Evolutionary conservation across 208 protist genomes (phyloP).

Genomic region (Acanthamoeba quina): DNA sequence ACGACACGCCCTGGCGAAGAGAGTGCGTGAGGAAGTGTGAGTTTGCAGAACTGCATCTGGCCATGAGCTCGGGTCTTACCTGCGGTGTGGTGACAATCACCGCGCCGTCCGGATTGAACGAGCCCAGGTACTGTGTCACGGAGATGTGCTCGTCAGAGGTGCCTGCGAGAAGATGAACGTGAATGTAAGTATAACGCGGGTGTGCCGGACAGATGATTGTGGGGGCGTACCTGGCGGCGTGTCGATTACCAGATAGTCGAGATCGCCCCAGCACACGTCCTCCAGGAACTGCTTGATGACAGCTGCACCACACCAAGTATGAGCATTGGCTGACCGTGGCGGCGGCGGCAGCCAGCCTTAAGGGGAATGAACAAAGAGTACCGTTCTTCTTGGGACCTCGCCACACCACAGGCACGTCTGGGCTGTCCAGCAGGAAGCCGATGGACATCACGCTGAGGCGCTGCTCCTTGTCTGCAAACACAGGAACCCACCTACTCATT

Average conservation of each 20-base stretch:
- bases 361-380: not conserved
- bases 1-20: not conserved
- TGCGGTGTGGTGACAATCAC: slow-evolving; percentile 96
- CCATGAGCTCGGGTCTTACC: not conserved
- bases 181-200: not conserved
- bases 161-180: slow-evolving; percentile 85
- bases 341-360: too few relatives aligned
- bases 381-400: slow-evolving; percentile 96
- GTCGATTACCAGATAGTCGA: slow-evolving; percentile 99
- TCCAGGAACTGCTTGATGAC: slow-evolving; percentile 99
- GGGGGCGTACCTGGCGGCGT: slow-evolving; percentile 95
- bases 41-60: not conserved
- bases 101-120: slow-evolving; percentile 71
- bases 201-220: not conserved
- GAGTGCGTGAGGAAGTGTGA: not conserved
- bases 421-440: slow-evolving; percentile 96
- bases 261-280: slow-evolving; percentile 97
- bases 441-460: slow-evolving; percentile 98
- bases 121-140: slow-evolving; percentile 74
- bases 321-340: not conserved
- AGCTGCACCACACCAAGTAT: slow-evolving; percentile 77
- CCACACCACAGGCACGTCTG: slow-evolving; percentile 99
- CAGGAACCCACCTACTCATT: slow-evolving; percentile 82
- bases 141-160: slow-evolving; percentile 99
- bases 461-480: slow-evolving; percentile 97